Percentiles rank a stretch among this genome's conserved stretches.
Evolutionary conservation across 805 yeast species (phyloP).

Genomic region (Candida pini): DNA sequence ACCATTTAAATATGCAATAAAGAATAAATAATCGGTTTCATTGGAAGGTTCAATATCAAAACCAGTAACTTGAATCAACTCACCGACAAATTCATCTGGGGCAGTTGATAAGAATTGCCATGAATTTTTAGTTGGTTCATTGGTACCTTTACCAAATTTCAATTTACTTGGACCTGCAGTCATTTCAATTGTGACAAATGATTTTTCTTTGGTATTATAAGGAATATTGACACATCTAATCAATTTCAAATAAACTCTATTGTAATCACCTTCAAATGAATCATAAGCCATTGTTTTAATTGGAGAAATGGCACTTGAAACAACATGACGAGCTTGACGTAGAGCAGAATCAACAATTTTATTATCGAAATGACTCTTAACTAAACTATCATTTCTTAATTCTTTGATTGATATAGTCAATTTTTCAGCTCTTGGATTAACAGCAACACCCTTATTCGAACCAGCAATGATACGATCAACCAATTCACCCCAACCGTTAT

Average conservation of each 20-base stretch:
- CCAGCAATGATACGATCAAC: constrained; percentile 74
- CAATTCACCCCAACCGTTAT: constrained; percentile 86
- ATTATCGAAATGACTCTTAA: neutral
- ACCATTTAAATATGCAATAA: constrained; percentile 61
- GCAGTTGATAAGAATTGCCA: constrained; percentile 76
- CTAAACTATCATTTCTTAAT: constrained; percentile 41
- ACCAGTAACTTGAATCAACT: constrained; percentile 59
- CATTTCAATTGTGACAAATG: constrained; percentile 48
- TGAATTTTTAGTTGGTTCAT: constrained; percentile 40
- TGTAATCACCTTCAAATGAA: constrained; percentile 54
- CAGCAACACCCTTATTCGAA: constrained; percentile 68
- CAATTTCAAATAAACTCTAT: constrained; percentile 53
- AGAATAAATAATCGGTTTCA: constrained; percentile 48
- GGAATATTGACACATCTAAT: constrained; percentile 35
- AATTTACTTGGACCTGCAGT: constrained; percentile 46
- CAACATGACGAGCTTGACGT: constrained; percentile 15
- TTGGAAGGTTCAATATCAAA: constrained; percentile 38
- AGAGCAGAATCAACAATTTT: constrained; percentile 8
- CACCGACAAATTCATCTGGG: constrained; percentile 69
- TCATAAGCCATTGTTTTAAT: constrained; percentile 62
- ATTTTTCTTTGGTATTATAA: constrained; percentile 23
- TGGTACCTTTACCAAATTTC: constrained; percentile 62
- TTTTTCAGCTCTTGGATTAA: constrained; percentile 74
- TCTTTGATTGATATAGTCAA: constrained; percentile 70
- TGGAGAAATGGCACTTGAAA: constrained; percentile 50